Base-by-base conservation (phyloP, 1,284 basidiomycete species). In the Marasmius oreades region DNA sequence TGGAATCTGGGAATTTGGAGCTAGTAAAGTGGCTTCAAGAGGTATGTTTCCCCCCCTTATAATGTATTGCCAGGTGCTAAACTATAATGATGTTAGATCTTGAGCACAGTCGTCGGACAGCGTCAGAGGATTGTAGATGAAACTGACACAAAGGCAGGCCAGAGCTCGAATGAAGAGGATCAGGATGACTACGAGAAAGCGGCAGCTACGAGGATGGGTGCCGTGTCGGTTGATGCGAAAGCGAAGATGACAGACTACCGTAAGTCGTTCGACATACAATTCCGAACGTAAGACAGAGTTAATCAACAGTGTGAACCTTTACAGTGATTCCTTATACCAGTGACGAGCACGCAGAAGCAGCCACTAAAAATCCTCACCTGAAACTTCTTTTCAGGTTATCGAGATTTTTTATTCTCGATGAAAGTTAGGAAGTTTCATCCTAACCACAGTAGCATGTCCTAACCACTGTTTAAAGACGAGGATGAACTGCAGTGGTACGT, bases 401-500 rank as follows among this genome's bases (percentile, higher is more conserved):
- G 24, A 82, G 83, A 55, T 92, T 90, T 68, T 73, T 73, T 61
- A 75, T 86, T 53, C 67, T 79, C 33, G 78, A 84, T 54, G 81
- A 90, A 67, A 81, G 91, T 89, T 57, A 52, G 68, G 14, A 47
- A 20, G 45, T 51, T 44, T 55, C 26, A 24, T 26, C 5, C 44
- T 16, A 28, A 36, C 54, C 36, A 50, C 51, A 31, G 34, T 57
- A 37, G 12, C 18, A 47, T 6, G 6, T n/a, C 18, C 23, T 48
- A 16, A 37, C 44, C 7, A 18, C 47, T 37, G 33, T 34, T 10
- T 48, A 58, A 64, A 87, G 90, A 82, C 61, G 80, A 79, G 23
- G 82, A 85, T 34, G 86, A 90, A 66, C 70, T 90, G 52, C 86
- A 89, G 65, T 95, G 93, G 93, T 83, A 81, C 56, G 80, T 94